Percentiles rank a stretch among this genome's conserved stretches.
These are phyloP conservation scores for Leptoxyphium fumago DNA, from an alignment of 2,329 filamentous ascomycete species.

Conservation along the genomic window DNA sequence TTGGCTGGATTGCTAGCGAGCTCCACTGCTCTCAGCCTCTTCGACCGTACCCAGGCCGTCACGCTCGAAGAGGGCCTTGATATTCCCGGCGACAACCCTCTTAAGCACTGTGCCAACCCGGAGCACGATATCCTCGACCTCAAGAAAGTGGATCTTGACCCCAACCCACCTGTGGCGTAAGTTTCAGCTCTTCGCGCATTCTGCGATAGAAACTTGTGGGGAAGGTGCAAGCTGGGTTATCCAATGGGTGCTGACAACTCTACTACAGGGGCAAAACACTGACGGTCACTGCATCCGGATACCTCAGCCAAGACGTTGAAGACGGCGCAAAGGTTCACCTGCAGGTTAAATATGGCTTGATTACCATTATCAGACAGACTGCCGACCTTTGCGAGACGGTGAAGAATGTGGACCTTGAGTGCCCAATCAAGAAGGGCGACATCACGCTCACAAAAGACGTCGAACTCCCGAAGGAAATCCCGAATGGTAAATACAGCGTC, in stretches of 20 bases:
- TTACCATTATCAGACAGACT: constrained; percentile 68
- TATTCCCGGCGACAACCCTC: constrained; percentile 73
- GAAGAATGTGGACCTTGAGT: constrained; percentile 73
- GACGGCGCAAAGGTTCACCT: constrained; percentile 70
- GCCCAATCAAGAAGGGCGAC: constrained; percentile 70
- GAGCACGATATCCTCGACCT: constrained; percentile 58
- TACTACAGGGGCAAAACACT: constrained; percentile 56
- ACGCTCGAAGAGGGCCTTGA: constrained; percentile 36
- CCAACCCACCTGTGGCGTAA: constrained; percentile 80
- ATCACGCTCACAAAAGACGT: constrained; percentile 64
- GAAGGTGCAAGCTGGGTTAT: background rate
- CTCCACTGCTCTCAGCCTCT: constrained; percentile 14
- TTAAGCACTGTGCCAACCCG: constrained; percentile 63
- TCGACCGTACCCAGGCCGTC: constrained; percentile 8
- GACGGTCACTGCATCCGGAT: constrained; percentile 62
- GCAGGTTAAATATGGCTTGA: constrained; percentile 85
- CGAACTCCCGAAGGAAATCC: constrained; percentile 72
- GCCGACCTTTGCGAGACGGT: constrained; percentile 83
- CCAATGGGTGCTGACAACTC: too few relatives aligned
- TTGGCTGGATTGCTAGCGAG: constrained; percentile 15
- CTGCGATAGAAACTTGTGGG: background rate
- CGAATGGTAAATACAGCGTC: constrained; percentile 81
- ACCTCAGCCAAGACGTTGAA: constrained; percentile 56
- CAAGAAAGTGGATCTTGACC: constrained; percentile 61
- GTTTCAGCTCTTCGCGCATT: constrained; percentile 3